Conservation (phyloP, 2,329 filamentous ascomycete species). For the Trichoderma polysporum region DNA sequence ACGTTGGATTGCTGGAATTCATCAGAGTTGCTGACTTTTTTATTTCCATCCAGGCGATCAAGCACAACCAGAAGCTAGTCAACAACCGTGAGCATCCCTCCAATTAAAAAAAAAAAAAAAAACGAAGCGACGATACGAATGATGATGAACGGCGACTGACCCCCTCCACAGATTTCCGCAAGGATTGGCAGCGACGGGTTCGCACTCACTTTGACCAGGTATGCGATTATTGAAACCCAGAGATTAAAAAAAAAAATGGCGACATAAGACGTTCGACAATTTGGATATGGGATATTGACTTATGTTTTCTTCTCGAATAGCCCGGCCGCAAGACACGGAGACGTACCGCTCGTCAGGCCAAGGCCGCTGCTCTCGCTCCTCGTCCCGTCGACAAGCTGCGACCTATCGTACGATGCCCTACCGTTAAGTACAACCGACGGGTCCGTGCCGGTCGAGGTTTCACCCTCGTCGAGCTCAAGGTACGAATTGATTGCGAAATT, state of each 20-base stretch:
- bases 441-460: constrained; percentile 96
- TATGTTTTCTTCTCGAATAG: constrained; percentile 48
- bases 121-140: constrained; percentile 30
- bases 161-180: constrained; percentile 78
- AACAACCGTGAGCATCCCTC: constrained; percentile 75
- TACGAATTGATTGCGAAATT: constrained; percentile 45
- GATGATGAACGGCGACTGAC: constrained; percentile 41
- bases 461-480: constrained; percentile 97
- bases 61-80: constrained; percentile 98
- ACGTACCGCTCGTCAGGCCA: constrained; percentile 85
- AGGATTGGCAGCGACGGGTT: constrained; percentile 99
- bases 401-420: constrained; percentile 95
- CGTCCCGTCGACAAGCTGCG: constrained; percentile 96
- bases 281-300: constrained; percentile 38
- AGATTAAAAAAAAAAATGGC: constrained; percentile 6
- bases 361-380: constrained; percentile 93
- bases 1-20: constrained; percentile 25
- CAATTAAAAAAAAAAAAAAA: constrained; percentile 23
- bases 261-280: constrained; percentile 15
- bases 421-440: constrained; percentile 98
- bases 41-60: constrained; percentile 72
- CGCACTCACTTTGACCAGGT: constrained; percentile 99
- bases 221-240: constrained; percentile 41
- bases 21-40: constrained; percentile 36
- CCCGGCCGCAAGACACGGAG: constrained; percentile 94